Evolutionary conservation across 2,329 filamentous ascomycete genomes (phyloP), one percentile per base, ranked within the genome.

Genomic region (Ophiocordyceps camponoti-rufipedis): DNA sequence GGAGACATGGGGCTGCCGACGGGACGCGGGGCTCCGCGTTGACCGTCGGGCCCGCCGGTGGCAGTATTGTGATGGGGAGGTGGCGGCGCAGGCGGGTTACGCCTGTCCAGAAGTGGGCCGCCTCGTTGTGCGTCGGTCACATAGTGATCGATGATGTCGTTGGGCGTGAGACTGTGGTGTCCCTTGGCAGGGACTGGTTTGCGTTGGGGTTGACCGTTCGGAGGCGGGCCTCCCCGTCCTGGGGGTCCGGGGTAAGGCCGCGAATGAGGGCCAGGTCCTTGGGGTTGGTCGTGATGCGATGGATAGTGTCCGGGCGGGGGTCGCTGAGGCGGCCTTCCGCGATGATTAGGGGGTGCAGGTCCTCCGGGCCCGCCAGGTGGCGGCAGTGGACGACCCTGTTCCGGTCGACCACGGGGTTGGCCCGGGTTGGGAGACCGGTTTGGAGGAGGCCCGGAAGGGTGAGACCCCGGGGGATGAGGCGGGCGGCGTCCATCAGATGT

Each of bases 11-110:
- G 50, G 94, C 75, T 4, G 72, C 14, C 31, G 29, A 5, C 28
- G 13, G 23, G 14, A n/a, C 75, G 77, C 32, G 72, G 69, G 49
- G 84, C 80, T 48, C 83, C 80, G 48, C 75, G 70, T 40, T 67
- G 54, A 49, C 63, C 73, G 51, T 68, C 72, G n/a, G 58, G 57
- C 47, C 48, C 58, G 2, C 63, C 28, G 12, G 40, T 42, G 2
- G 45, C 48, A 7, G 52, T 52, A 11, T 52, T 51, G 32, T 55
- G 52, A n/a, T 53, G 51, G 14, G 54, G 53, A 12, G 52, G 23
- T 23, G 23, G 52, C 5, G 48, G 49, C 7, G 47, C 48, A 16
- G 48, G 46, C 3, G 18, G 18, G 11, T 52, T 54, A 35, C 47
- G 43, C 12, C 43, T 44, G 18, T 48, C 41, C 4, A n/a, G 44